phyloP scores from a whole-genome alignment of 2,329 filamentous ascomycete genomes.

The Sarocladiaceae sp. region DNA sequence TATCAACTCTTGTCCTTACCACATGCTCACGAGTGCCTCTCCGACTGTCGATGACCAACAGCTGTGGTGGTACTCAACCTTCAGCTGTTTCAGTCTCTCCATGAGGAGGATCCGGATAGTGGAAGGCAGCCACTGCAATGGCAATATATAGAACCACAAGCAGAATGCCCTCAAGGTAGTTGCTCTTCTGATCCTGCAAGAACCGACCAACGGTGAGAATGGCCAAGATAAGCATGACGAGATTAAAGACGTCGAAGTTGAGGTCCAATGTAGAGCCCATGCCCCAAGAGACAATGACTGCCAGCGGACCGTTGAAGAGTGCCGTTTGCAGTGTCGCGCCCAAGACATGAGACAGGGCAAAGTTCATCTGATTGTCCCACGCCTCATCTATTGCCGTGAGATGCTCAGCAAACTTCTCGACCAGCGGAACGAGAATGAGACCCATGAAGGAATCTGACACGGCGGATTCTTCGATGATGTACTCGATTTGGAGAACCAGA shows the following conservation, averaged over 20 bases:
- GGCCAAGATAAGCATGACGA: slow-evolving; percentile 74
- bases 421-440: slow-evolving; percentile 74
- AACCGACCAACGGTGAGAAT: slow-evolving; percentile 88
- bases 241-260: slow-evolving; percentile 84
- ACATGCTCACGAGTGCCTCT: too few relatives aligned
- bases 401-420: slow-evolving; percentile 85
- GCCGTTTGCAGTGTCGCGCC: slow-evolving; percentile 87
- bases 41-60: too few relatives aligned
- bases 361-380: slow-evolving; percentile 79
- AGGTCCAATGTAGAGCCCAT: slow-evolving; percentile 67
- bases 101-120: slow-evolving; percentile 43
- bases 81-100: slow-evolving; percentile 1
- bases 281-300: slow-evolving; percentile 81
- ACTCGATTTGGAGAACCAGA: slow-evolving; percentile 68
- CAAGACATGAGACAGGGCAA: slow-evolving; percentile 79
- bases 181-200: slow-evolving; percentile 80
- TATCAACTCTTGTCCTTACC: too few relatives aligned
- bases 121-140: slow-evolving; percentile 55
- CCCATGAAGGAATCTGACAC: slow-evolving; percentile 56
- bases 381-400: slow-evolving; percentile 81
- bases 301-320: slow-evolving; percentile 79
- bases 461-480: slow-evolving; percentile 40
- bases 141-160: slow-evolving; percentile 65
- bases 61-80: slow-evolving; percentile 9
- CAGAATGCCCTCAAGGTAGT: slow-evolving; percentile 83